Base-by-base conservation (phyloP, 805 yeast species). In the Metschnikowia picachoensis region DNA sequence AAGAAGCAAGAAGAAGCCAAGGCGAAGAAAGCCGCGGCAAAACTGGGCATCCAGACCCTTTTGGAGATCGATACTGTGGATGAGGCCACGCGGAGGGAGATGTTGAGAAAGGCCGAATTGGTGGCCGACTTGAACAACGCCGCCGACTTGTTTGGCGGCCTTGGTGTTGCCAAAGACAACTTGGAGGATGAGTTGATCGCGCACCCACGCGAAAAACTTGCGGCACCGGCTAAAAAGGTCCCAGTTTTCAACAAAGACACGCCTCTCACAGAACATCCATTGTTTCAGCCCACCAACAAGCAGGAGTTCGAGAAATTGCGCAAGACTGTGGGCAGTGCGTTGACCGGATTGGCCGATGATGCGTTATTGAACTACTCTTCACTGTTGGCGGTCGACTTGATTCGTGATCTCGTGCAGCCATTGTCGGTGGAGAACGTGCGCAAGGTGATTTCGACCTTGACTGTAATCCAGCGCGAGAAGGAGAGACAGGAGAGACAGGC, bases 81-180 rank as follows among this genome's bases (percentile, higher is more conserved):
- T 64, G 86, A 80, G 53, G 74, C 72, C 51, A 83, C 92, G n/a
- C 77, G 88, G 60, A 79, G 73, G 56, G 90, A 85, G 60, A 66
- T 90, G 66, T 74, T 87, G 67, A 83, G 76, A 60, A 74, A 85
- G 64, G 95, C 94, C 16, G 96, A 92, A 68, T 60, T 88, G 49
- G 83, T 80, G 39, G 79, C 95, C 27, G 99, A 92, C 70, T 74
- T 92, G 65, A 88, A 87, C 66, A 88, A 87, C 62, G 98, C 99
- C 29, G 92, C 96, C 8, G 95, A 87, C 58, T 73, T 92, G 57
- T 89, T 92, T 62, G 96, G 90, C 30, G 89, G 88, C 13, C 72
- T 74, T 55, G 78, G 79, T 35, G 76, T 78, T 44, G 78, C 80
- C 20, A 63, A 54, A 14, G 72, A 65, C 49, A 56, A 51, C 28